Percentiles rank a stretch among this genome's conserved stretches.
phyloP scores from a whole-genome alignment of 306 rosid genomes.

The Malus asiatica region DNA sequence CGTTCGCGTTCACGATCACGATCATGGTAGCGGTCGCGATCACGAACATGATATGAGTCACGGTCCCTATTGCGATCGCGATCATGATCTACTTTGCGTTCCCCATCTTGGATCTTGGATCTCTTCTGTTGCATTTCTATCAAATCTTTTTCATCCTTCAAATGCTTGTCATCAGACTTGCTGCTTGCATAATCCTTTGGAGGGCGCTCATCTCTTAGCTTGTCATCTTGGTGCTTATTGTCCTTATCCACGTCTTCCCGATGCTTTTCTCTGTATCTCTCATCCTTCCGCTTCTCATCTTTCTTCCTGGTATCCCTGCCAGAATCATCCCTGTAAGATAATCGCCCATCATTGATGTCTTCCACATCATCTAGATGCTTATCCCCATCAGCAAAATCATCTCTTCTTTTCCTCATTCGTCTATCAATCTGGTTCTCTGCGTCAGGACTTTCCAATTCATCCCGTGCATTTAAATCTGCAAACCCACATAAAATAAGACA shows the following conservation, averaged over 20 bases:
- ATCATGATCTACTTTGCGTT: slow-evolving; percentile 33
- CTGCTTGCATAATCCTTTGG: slow-evolving; percentile 52
- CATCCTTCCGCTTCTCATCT: slow-evolving; percentile 89
- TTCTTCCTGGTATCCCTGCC: slow-evolving; percentile 61
- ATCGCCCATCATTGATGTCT: slow-evolving; percentile 47
- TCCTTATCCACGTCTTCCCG: slow-evolving; percentile 70
- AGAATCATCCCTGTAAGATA: slow-evolving; percentile 59
- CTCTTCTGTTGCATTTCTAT: slow-evolving; percentile 64
- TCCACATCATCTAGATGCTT: slow-evolving; percentile 55
- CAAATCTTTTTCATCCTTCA: slow-evolving; percentile 65
- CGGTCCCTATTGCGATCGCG: slow-evolving; percentile 33
- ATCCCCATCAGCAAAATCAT: slow-evolving; percentile 50
- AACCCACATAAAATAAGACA: slow-evolving; percentile 16
- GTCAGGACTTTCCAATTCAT: slow-evolving; percentile 63
- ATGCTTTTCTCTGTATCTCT: slow-evolving; percentile 62
- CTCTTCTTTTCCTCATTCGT: slow-evolving; percentile 63
- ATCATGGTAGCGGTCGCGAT: slow-evolving; percentile 29
- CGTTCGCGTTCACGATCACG: slow-evolving; percentile 36
- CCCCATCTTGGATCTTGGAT: slow-evolving; percentile 60
- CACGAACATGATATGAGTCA: slow-evolving; percentile 29
- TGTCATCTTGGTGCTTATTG: slow-evolving; percentile 65
- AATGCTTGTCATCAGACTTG: slow-evolving; percentile 70
- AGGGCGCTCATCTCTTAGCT: slow-evolving; percentile 60
- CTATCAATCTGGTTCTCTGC: slow-evolving; percentile 61
- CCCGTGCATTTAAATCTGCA: slow-evolving; percentile 50